Evolutionary conservation across 2,329 filamentous ascomycete genomes (phyloP), one percentile per base, ranked within the genome.

Genomic region (Plectosphaerella plurivora): DNA sequence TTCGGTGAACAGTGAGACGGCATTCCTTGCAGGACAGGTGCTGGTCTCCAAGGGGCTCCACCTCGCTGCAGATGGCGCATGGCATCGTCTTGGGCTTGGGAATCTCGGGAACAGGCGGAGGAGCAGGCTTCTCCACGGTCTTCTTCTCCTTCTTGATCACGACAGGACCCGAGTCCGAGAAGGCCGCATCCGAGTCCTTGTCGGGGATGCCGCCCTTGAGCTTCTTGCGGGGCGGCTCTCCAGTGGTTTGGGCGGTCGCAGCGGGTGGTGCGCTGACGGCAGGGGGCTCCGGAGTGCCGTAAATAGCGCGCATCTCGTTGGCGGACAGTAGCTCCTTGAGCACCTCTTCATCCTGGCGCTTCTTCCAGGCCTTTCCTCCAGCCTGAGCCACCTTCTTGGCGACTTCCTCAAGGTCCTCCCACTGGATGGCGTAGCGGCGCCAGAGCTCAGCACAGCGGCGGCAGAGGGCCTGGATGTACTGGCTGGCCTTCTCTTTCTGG

Each of bases 361-460:
- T 84, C 72, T 94, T 95, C 84, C 87, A 92, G 5, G 89, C 87
- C 60, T 90, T 87, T 45, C 89, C 88, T 44, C 91, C 89, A 45
- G 86, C 83, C 57, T 88, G 84, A 1, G 86, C 83, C 42, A 95
- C 85, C 72, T 96, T 96, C 73, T 92, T 96, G 39, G 87, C 83
- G 37, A 96, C 82, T 62, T 97, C 93, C 42, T 97, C 94, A 14
- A 91, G 81, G 59, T 96, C 90, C 68, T 97, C 94, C 85, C 91
- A 99, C 59, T 95, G 90, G 56, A 99, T 91, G 15, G 88, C 93
- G 68, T 99, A 99, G 58, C 93, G 89, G 48, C 94, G 87, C 94
- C 94, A 99, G 9, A 99, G 76, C 62, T 94, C 86, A 24, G 92
- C 92, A 65, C 94, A 99, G 54, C 93, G 85, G 53, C 91, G 81